Conservation (phyloP, 768 basidiomycete genomes). For the Guyanaporus albipodus region DNA sequence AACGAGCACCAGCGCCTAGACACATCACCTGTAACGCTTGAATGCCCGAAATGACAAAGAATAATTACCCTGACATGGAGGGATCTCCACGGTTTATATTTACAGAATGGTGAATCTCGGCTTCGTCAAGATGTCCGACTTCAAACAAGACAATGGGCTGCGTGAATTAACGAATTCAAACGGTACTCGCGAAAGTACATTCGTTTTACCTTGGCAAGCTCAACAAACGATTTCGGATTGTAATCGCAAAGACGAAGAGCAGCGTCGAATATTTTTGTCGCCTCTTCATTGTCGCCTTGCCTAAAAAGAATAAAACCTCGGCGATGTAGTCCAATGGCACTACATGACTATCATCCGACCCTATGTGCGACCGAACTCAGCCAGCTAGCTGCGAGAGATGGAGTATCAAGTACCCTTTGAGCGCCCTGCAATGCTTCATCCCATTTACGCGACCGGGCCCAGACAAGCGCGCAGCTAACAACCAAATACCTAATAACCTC, state of each 20-base stretch:
- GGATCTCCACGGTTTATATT: too few species aligned
- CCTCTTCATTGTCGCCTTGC: background rate
- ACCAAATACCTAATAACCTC: background rate
- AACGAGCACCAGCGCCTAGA: constrained; percentile 2
- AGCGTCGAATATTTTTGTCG: background rate
- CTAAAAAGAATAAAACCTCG: background rate
- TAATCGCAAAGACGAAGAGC: background rate
- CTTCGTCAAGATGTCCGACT: background rate
- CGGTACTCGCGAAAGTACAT: background rate
- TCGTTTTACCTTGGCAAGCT: constrained; percentile 2
- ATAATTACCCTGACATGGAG: background rate
- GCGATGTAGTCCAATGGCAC: background rate
- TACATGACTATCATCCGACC: background rate
- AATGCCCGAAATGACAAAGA: too few species aligned
- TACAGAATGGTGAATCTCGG: background rate
- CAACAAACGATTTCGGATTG: background rate
- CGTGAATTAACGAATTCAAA: background rate
- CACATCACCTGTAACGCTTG: background rate
- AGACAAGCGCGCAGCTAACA: constrained; percentile 7
- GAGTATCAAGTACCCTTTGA: background rate
- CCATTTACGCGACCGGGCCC: constrained; percentile 2
- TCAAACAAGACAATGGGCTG: constrained; percentile 3
- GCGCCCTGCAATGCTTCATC: constrained; percentile 1
- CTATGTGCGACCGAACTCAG: background rate
- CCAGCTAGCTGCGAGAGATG: background rate